A percentile compares a stretch with the other conserved stretches of the same genome.
Evolutionary conservation across 1,284 basidiomycete species (phyloP).

Genomic region (Fomitopsis pinicola): DNA sequence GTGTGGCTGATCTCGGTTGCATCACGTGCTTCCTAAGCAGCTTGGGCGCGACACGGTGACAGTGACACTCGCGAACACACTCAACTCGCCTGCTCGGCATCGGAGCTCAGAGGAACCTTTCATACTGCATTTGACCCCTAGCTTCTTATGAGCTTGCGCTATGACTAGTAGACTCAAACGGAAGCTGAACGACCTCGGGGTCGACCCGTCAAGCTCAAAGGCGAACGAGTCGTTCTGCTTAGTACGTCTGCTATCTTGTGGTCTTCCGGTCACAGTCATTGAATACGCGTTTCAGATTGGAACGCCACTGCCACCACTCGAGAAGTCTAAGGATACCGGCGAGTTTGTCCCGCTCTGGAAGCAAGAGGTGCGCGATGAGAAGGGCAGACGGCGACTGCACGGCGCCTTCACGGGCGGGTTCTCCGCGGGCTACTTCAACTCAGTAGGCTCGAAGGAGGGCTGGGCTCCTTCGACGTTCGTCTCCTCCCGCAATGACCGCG

Average conservation of each 20-base stretch:
- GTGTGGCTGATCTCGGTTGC: too few species aligned
- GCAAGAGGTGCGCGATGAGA: constrained; percentile 91
- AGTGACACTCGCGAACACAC: too few species aligned
- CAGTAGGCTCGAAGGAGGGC: constrained; percentile 95
- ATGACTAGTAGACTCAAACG: constrained; percentile 65
- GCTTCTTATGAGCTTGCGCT: background rate
- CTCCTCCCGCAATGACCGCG: constrained; percentile 76
- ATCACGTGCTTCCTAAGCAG: too few species aligned
- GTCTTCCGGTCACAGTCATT: background rate
- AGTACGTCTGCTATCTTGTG: constrained; percentile 38
- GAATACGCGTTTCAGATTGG: constrained; percentile 66
- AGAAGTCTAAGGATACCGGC: constrained; percentile 83
- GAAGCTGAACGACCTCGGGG: constrained; percentile 77
- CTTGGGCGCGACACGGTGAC: too few species aligned
- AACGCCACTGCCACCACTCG: constrained; percentile 86
- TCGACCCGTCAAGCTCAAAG: constrained; percentile 64
- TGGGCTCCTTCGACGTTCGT: constrained; percentile 93
- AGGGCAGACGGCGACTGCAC: constrained; percentile 88
- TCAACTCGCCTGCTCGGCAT: too few species aligned
- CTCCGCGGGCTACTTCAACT: constrained; percentile 96
- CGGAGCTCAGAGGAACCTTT: too few species aligned
- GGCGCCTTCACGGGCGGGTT: constrained; percentile 98
- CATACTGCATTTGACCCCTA: too few species aligned
- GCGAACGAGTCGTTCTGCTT: constrained; percentile 87
- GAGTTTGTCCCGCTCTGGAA: constrained; percentile 98